These are phyloP conservation scores for Candida boleticola DNA, from an alignment of 805 yeast genomes.

Conservation along the genomic window DNA sequence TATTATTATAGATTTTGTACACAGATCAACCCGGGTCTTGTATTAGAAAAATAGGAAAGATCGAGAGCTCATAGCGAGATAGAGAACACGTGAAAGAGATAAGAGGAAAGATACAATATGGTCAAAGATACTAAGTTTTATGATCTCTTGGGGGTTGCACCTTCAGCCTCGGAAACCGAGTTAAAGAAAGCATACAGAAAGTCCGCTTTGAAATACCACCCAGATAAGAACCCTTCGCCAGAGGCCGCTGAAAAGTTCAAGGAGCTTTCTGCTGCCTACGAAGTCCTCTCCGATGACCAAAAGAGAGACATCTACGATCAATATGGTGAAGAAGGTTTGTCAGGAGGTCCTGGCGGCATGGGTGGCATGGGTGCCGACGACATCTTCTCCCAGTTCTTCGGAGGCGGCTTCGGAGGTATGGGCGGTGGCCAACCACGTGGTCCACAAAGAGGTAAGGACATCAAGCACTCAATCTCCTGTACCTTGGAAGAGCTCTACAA, in stretches of 20 bases:
- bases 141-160: constrained; percentile 69
- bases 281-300: constrained; percentile 80
- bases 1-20: no score
- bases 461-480: constrained; percentile 82
- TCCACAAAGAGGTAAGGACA: constrained; percentile 87
- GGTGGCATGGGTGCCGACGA: constrained; percentile 70
- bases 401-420: constrained; percentile 59
- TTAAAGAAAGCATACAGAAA: constrained; percentile 82
- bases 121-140: constrained; percentile 79
- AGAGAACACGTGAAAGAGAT: not conserved
- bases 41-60: not conserved
- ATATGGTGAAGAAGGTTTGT: constrained; percentile 90
- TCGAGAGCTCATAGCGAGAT: not conserved
- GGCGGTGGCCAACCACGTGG: constrained; percentile 71
- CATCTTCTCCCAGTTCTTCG: constrained; percentile 78
- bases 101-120: constrained; percentile 41
- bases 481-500: constrained; percentile 90
- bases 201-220: constrained; percentile 77
- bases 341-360: constrained; percentile 61
- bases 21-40: no score
- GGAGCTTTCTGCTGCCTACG: constrained; percentile 85
- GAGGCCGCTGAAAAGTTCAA: constrained; percentile 97
- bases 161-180: constrained; percentile 66
- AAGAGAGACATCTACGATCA: constrained; percentile 88
- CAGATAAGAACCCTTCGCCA: constrained; percentile 78